These are phyloP conservation scores for Tanacetum coccineum DNA, from an alignment of 129 eudicot genomes.

Conservation along the genomic window DNA sequence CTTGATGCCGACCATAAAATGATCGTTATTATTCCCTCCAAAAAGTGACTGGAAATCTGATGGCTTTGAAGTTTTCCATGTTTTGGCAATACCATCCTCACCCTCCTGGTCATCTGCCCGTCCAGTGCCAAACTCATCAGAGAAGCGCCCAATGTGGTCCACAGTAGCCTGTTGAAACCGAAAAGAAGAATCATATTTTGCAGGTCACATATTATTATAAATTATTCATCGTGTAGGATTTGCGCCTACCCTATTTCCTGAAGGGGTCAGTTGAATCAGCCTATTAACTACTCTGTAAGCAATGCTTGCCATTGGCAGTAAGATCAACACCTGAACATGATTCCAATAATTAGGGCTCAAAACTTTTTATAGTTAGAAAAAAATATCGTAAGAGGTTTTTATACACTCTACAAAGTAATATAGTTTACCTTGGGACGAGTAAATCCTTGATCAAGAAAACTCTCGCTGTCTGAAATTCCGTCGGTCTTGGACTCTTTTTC, in stretches of 20 bases:
- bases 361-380: neutral
- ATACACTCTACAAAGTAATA: neutral
- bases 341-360: neutral
- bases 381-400: neutral
- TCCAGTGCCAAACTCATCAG: slow-evolving; percentile 60
- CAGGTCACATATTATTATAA: neutral
- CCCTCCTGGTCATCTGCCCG: slow-evolving; percentile 39
- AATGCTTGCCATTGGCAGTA: slow-evolving; percentile 77
- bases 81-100: slow-evolving; percentile 37
- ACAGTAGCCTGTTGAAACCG: slow-evolving; percentile 52
- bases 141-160: slow-evolving; percentile 66
- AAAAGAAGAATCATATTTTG: neutral
- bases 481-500: slow-evolving; percentile 39
- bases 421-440: slow-evolving; percentile 81
- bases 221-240: neutral
- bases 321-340: slow-evolving; percentile 59
- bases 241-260: slow-evolving; percentile 62
- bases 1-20: slow-evolving; percentile 80
- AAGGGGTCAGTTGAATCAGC: slow-evolving; percentile 76
- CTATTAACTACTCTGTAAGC: slow-evolving; percentile 72
- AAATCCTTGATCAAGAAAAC: slow-evolving; percentile 74
- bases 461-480: slow-evolving; percentile 31
- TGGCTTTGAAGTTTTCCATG: slow-evolving; percentile 61
- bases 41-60: slow-evolving; percentile 62
- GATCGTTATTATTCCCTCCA: slow-evolving; percentile 68